Evolutionary conservation across 169 alveolate species (phyloP).

Genomic region (Miamiensis avidus): DNA sequence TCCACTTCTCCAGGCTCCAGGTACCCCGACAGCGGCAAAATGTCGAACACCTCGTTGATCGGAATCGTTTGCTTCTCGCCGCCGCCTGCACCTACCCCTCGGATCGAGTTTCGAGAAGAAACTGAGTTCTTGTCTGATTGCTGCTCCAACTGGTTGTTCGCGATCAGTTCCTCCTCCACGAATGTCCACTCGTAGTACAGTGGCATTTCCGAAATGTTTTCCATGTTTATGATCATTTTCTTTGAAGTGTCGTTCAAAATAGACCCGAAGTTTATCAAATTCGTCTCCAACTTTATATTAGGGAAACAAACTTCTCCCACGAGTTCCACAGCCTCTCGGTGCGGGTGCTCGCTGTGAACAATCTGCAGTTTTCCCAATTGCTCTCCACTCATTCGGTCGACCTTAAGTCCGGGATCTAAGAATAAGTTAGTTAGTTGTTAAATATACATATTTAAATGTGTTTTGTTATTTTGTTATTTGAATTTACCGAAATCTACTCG

Average conservation of each 20-base stretch:
- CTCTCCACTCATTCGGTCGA: constrained; percentile 72
- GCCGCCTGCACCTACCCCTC: constrained; percentile 23
- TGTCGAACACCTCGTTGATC: constrained; percentile 90
- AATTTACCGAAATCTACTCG: constrained; percentile 81
- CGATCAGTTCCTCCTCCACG: constrained; percentile 78
- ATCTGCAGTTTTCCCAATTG: constrained; percentile 75
- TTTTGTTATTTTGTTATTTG: too few relatives aligned
- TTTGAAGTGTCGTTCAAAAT: constrained; percentile 90
- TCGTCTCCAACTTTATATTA: constrained; percentile 78
- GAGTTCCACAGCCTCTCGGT: constrained; percentile 87
- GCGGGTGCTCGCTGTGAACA: constrained; percentile 91
- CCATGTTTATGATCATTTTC: constrained; percentile 82
- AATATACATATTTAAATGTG: too few relatives aligned
- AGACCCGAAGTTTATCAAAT: constrained; percentile 90
- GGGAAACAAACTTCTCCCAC: constrained; percentile 93
- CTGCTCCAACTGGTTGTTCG: constrained; percentile 18
- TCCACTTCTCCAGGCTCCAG: constrained; percentile 88
- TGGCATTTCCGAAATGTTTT: constrained; percentile 86
- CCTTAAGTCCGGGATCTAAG: constrained; percentile 57
- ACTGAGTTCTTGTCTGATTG: not conserved
- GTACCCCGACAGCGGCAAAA: constrained; percentile 91
- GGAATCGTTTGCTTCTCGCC: constrained; percentile 64
- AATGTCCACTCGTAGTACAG: constrained; percentile 91
- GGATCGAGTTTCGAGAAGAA: constrained; percentile 6
- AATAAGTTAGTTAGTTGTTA: too few relatives aligned